phyloP scores from a whole-genome alignment of 2,329 filamentous ascomycete genomes.

The Sclerotinia nivalis region DNA sequence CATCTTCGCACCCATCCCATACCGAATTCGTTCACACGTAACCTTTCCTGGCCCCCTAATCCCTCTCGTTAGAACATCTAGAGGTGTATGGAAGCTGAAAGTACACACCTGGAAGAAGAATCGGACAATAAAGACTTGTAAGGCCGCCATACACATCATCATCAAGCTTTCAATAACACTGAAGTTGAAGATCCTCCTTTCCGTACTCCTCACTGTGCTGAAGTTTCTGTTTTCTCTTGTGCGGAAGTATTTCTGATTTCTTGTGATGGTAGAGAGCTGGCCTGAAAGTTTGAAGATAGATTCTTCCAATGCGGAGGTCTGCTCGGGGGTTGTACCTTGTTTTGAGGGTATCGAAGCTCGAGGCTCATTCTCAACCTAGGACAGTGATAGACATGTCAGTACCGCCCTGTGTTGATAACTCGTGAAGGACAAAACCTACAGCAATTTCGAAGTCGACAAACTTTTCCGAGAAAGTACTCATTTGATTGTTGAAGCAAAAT shows the following conservation, averaged over 20 bases:
- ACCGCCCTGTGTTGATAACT: not conserved
- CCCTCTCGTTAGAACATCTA: not conserved
- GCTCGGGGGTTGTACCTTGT: conserved; percentile 83
- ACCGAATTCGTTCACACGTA: conserved; percentile 56
- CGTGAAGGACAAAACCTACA: conserved; percentile 53
- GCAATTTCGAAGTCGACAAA: conserved; percentile 97
- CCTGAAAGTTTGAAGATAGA: conserved; percentile 93
- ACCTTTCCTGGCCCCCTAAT: conserved; percentile 64
- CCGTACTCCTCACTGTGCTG: conserved; percentile 94
- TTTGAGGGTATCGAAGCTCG: conserved; percentile 82
- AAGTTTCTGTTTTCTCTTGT: conserved; percentile 99
- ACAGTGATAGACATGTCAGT: conserved; percentile 1
- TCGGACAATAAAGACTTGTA: conserved; percentile 95
- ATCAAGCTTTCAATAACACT: conserved; percentile 88
- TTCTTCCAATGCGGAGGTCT: conserved; percentile 86
- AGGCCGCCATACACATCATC: conserved; percentile 90
- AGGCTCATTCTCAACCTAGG: conserved; percentile 84
- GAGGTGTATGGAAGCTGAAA: not conserved
- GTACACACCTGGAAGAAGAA: conserved; percentile 91
- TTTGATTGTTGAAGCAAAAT: conserved; percentile 98
- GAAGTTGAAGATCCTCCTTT: conserved; percentile 95
- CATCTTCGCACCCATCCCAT: conserved; percentile 19
- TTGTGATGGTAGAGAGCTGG: conserved; percentile 88
- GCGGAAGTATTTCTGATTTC: conserved; percentile 99
- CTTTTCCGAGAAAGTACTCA: conserved; percentile 98